phyloP scores from a whole-genome alignment of 2,329 filamentous ascomycete species.

The Talaromyces sp. region DNA sequence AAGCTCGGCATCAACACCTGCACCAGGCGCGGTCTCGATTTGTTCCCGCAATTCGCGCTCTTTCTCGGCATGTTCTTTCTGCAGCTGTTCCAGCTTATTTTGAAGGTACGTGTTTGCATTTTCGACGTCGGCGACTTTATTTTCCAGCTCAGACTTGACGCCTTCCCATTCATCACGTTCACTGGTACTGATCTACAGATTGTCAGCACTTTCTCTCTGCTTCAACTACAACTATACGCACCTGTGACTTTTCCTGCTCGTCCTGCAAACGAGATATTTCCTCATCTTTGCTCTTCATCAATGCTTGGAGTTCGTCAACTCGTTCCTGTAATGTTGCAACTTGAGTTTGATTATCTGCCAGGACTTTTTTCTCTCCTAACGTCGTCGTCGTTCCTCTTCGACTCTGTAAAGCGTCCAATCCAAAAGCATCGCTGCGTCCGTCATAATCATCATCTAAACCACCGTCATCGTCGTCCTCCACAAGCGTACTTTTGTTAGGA shows the following conservation, averaged over 20 bases:
- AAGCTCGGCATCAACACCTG: slow-evolving; percentile 51
- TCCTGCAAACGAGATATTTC: slow-evolving; percentile 61
- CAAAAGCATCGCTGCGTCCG: slow-evolving; percentile 62
- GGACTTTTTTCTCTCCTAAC: slow-evolving; percentile 62
- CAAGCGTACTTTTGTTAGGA: slow-evolving; percentile 95
- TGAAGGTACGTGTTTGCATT: slow-evolving; percentile 75
- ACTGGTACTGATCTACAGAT: slow-evolving; percentile 45
- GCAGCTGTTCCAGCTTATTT: slow-evolving; percentile 70
- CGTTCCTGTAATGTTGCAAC: slow-evolving; percentile 71
- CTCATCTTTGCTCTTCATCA: slow-evolving; percentile 66
- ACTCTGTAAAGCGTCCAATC: slow-evolving; percentile 50
- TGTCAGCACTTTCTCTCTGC: slow-evolving; percentile 14
- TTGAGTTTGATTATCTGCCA: slow-evolving; percentile 77
- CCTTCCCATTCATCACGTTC: slow-evolving; percentile 70
- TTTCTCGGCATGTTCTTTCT: slow-evolving; percentile 62
- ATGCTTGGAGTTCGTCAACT: slow-evolving; percentile 66
- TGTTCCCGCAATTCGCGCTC: slow-evolving; percentile 62
- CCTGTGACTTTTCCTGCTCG: slow-evolving; percentile 52
- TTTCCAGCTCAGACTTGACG: slow-evolving; percentile 64
- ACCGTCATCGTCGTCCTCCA: slow-evolving; percentile 84
- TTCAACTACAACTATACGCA: slow-evolving; percentile 26
- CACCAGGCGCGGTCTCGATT: slow-evolving; percentile 46
- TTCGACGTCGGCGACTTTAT: slow-evolving; percentile 69
- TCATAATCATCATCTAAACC: slow-evolving; percentile 55
- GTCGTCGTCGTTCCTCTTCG: slow-evolving; percentile 49